Evolutionary conservation across 805 yeast species (phyloP), one percentile per base, ranked within the genome.

Genomic region (Lachancea cidri): DNA sequence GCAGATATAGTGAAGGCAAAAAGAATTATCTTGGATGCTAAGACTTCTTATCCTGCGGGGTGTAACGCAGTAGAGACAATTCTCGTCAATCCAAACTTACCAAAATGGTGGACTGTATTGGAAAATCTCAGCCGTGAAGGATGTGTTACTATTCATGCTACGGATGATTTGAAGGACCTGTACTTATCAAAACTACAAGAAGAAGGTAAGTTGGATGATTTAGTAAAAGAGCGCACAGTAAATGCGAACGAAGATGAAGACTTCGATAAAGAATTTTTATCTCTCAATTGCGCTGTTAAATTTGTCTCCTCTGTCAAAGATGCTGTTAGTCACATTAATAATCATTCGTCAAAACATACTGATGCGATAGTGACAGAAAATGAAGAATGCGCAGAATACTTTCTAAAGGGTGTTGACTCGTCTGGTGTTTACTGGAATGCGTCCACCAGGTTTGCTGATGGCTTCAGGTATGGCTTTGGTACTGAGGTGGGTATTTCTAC

Each of bases 401-500:
- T 93, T 66, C 64, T 91, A 57, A 79, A 79, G 58, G 93, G 89
- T 17, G 76, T 93, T 35, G 98, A 93, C 62, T 86, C 97, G 2
- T 83, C 98, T 1, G 97, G 97, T 43, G 95, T 93, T 9, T 93
- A 87, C 69, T 91, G 98, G 98, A 93, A 93, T 60, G 91, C 95
- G 37, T 85, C 96, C 16, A 87, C 98, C 6, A 73, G 99, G 58
- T 93, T 93, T 67, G 98, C 99, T 5, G 99, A 93, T 64, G 99
- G 99, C 3, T 93, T 86, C 73, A 77, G 98, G 61, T 93, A 91
- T 58, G 99, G 99, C 0, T 93, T 94, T 60, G 99, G 99, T 39
- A 83, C 99, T 4, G 99, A 93, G 64, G 98, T 93, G 14, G 99
- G 99, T 27, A 91, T 93, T 45, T 83, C 95, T 36, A 93, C 98